Evolutionary conservation across 768 basidiomycete genomes (phyloP).

Genomic region (Udeniomyces megalosporus): DNA sequence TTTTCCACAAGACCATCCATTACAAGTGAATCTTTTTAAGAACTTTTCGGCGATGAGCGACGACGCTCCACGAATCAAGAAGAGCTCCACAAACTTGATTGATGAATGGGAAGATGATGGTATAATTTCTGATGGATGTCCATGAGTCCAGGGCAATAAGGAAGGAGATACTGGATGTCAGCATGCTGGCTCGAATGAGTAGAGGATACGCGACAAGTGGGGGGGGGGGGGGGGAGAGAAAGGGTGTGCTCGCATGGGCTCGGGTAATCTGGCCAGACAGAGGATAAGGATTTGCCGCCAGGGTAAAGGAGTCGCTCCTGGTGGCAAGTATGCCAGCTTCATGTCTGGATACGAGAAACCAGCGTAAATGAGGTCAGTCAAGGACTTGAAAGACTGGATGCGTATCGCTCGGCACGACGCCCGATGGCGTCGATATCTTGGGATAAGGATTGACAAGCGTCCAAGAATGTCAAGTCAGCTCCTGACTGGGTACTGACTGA

Average conservation of each 20-base stretch:
- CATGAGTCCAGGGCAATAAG: neutral
- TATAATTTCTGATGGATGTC: neutral
- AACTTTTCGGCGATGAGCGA: too few species aligned
- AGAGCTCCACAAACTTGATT: neutral
- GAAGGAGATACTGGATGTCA: neutral
- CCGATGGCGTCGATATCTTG: too few species aligned
- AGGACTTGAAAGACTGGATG: too few species aligned
- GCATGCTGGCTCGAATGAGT: neutral
- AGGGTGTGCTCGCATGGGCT: conserved; percentile 1
- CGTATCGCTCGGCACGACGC: too few species aligned
- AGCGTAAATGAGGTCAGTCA: too few species aligned
- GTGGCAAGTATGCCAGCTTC: neutral
- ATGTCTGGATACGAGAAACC: too few species aligned
- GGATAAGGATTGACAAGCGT: neutral
- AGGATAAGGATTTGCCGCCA: conserved; percentile 5
- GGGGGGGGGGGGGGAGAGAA: neutral
- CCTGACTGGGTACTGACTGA: too few species aligned
- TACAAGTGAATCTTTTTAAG: too few species aligned
- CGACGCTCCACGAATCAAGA: too few species aligned
- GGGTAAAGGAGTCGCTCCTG: conserved; percentile 6
- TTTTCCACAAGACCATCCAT: too few species aligned
- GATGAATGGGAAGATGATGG: conserved; percentile 13
- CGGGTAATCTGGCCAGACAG: neutral
- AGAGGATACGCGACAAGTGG: neutral
- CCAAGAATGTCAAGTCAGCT: neutral